These are phyloP conservation scores for Cordyceps fumosorosea DNA, from an alignment of 2,329 filamentous ascomycete species.

Conservation along the genomic window DNA sequence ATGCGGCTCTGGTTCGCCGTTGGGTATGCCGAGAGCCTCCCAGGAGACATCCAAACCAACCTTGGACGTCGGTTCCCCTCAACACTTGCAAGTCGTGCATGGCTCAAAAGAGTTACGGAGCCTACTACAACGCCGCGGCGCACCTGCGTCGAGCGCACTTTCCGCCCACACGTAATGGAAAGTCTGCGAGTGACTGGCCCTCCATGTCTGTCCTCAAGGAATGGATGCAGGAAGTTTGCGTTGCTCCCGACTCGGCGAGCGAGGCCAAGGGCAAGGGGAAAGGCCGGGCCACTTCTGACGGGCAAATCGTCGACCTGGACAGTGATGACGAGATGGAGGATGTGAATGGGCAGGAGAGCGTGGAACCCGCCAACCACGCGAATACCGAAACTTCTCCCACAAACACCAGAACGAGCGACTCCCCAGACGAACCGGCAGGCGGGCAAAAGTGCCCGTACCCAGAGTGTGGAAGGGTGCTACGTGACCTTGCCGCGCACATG, in stretches of 20 bases:
- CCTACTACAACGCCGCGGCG: slow-evolving; percentile 54
- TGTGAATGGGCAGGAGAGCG: neutral
- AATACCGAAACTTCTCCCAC: slow-evolving; percentile 4
- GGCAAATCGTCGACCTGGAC: slow-evolving; percentile 4
- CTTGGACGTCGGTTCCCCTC: slow-evolving; percentile 39
- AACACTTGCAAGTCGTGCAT: slow-evolving; percentile 51
- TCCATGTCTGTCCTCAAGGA: slow-evolving; percentile 51
- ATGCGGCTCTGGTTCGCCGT: slow-evolving; percentile 47
- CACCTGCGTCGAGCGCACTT: slow-evolving; percentile 52
- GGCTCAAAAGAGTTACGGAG: slow-evolving; percentile 50
- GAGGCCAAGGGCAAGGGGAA: slow-evolving; percentile 46
- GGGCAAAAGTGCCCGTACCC: slow-evolving; percentile 42
- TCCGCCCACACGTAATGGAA: slow-evolving; percentile 44
- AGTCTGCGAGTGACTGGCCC: slow-evolving; percentile 53
- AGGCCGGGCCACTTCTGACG: slow-evolving; percentile 20
- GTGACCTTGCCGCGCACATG: slow-evolving; percentile 79
- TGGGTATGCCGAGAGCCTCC: slow-evolving; percentile 51
- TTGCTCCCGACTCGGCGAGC: slow-evolving; percentile 43
- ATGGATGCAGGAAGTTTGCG: slow-evolving; percentile 55
- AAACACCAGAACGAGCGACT: slow-evolving; percentile 8
- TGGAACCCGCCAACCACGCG: neutral
- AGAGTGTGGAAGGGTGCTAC: slow-evolving; percentile 53
- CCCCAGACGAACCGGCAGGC: slow-evolving; percentile 6
- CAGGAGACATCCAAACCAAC: slow-evolving; percentile 27
- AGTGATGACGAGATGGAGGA: slow-evolving; percentile 11